Percentiles rank a stretch among this genome's conserved stretches.
phyloP scores from a whole-genome alignment of 306 rosid species.

The Quercus engelmannii region DNA sequence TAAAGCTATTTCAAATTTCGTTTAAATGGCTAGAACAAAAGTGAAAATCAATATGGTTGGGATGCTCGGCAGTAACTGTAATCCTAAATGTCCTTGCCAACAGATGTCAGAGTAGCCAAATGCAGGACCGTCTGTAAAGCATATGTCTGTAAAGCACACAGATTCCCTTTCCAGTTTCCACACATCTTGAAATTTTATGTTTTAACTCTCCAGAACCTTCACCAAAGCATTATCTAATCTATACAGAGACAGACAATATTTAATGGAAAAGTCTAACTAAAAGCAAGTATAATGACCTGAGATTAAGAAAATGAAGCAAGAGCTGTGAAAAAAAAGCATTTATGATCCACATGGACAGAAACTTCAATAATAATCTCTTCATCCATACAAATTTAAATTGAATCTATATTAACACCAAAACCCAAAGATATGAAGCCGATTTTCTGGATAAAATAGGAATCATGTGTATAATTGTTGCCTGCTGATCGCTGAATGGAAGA shows the following conservation, averaged over 20 bases:
- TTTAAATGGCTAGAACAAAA: constrained; percentile 10
- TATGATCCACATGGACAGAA: background rate
- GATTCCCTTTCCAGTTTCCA: background rate
- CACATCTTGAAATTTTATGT: background rate
- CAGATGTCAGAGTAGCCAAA: background rate
- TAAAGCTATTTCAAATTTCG: constrained; percentile 7
- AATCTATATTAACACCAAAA: background rate
- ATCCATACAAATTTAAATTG: background rate
- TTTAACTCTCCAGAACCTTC: background rate
- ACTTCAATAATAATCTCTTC: background rate
- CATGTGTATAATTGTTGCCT: background rate
- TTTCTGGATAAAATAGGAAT: background rate
- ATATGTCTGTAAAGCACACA: background rate
- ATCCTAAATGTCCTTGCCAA: background rate
- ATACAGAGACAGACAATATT: background rate
- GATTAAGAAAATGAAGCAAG: constrained; percentile 1
- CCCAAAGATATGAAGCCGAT: background rate
- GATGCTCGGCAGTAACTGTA: constrained; percentile 11
- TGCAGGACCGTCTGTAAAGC: background rate
- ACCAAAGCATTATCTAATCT: background rate
- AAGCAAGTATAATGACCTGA: background rate
- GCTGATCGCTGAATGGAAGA: background rate
- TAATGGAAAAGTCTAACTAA: background rate
- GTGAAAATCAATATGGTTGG: constrained; percentile 6
- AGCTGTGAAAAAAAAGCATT: background rate